These are phyloP conservation scores for Detonula confervacea DNA, from an alignment of 352 stramenopile genomes.

Conservation along the genomic window DNA sequence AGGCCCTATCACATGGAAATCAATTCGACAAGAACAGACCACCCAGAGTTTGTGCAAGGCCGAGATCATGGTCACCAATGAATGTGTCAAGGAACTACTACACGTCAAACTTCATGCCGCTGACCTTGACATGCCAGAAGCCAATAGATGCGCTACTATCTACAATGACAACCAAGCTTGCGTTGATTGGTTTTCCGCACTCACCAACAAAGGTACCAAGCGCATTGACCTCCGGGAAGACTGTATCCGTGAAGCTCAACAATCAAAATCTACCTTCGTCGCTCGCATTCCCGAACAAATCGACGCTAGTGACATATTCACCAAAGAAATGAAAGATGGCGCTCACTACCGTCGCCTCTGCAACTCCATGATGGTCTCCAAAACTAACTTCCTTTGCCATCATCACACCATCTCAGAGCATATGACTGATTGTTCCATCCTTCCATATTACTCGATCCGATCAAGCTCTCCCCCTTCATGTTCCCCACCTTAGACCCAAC, in stretches of 20 bases:
- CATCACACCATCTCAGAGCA: too few relatives aligned
- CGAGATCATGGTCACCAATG: slow-evolving; percentile 12
- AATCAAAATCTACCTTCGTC: background rate
- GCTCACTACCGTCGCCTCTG: too few relatives aligned
- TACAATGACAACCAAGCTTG: slow-evolving; percentile 31
- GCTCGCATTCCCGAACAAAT: background rate
- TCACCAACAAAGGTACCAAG: slow-evolving; percentile 8
- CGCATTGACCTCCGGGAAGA: slow-evolving; percentile 16
- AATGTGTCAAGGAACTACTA: background rate
- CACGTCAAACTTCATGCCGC: background rate
- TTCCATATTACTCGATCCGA: too few relatives aligned
- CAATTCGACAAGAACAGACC: background rate
- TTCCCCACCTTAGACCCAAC: too few relatives aligned
- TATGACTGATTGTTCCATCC: too few relatives aligned
- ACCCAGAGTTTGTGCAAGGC: slow-evolving; percentile 9
- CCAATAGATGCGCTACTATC: background rate
- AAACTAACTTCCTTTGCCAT: too few relatives aligned
- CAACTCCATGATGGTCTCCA: too few relatives aligned
- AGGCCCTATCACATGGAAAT: slow-evolving; percentile 15
- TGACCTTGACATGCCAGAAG: background rate
- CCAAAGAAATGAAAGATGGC: slow-evolving; percentile 1
- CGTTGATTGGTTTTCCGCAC: slow-evolving; percentile 5
- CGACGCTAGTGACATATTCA: slow-evolving; percentile 20
- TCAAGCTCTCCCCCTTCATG: too few relatives aligned
- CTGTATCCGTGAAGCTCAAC: background rate